Evolutionary conservation across 306 rosid species (phyloP).

Genomic region (Phaseolus lunatus): DNA sequence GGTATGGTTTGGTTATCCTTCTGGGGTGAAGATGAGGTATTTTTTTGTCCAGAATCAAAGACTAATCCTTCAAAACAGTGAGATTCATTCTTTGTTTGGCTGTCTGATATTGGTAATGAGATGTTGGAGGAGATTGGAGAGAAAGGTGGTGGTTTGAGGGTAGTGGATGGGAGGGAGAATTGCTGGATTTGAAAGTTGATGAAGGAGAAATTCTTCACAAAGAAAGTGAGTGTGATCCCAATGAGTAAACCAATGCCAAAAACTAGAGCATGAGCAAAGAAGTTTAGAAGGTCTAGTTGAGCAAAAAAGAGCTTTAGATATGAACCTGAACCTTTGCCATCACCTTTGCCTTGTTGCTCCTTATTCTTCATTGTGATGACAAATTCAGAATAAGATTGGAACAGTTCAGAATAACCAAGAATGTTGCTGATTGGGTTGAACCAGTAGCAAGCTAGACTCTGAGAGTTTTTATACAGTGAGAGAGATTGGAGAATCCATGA

Average conservation of each 20-base stretch:
- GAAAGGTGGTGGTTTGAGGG: neutral
- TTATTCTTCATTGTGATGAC: slow-evolving; percentile 45
- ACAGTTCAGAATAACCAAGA: neutral
- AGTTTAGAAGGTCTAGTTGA: slow-evolving; percentile 54
- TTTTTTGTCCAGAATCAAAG: no score
- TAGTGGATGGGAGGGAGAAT: neutral
- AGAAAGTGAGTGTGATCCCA: slow-evolving; percentile 62
- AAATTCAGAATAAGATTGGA: neutral
- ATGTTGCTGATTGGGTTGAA: neutral
- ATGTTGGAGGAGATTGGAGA: neutral
- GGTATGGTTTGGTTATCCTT: slow-evolving; percentile 3
- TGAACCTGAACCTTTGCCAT: slow-evolving; percentile 21
- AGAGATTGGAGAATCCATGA: slow-evolving; percentile 11
- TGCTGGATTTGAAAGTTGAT: slow-evolving; percentile 50
- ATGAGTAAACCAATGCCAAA: slow-evolving; percentile 69
- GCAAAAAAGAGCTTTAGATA: slow-evolving; percentile 46
- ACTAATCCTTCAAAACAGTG: neutral
- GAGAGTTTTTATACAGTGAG: slow-evolving; percentile 12
- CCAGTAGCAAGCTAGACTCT: neutral
- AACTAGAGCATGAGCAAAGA: slow-evolving; percentile 49
- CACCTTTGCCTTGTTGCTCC: slow-evolving; percentile 23
- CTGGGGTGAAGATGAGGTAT: neutral
- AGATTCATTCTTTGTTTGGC: slow-evolving; percentile 20
- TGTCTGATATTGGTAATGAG: slow-evolving; percentile 6
- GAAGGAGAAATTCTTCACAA: slow-evolving; percentile 47